Base-by-base conservation (phyloP, 768 basidiomycete genomes). In the Lactifluus echinatus region DNA sequence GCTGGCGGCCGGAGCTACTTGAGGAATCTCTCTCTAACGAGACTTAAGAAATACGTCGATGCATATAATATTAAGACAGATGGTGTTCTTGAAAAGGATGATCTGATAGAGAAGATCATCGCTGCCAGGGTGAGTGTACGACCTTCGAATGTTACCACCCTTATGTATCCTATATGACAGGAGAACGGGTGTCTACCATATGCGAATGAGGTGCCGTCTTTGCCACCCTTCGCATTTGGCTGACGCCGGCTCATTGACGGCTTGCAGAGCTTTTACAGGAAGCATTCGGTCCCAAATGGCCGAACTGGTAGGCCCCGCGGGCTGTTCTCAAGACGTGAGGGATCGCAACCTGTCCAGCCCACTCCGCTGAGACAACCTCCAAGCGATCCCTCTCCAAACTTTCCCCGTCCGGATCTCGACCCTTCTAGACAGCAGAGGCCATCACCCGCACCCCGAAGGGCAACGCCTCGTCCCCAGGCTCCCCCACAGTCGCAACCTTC, bases 51-150 rank as follows among this genome's bases (percentile, higher is more conserved):
- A 48, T 90, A 90, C 65, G 76, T 83, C 24, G 77, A 74, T 51
- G 84, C 82, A 5, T 91, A 91, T 62, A 79, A 81, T 55, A 85
- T 91, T 62, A 71, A 74, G 52, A 75, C 79, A 17, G 78, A 75
- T 55, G 77, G 79, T 47, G 79, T 82, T 1, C 74, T 89, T 15
- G 89, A 91, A 68, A 90, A 90, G 69, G 83, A 87, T 50, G 88
- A 90, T 66, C 71, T 90, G 44, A 80, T 90, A 37, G 84, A 88
- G 50, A 79, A 74, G 39, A 78, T 87, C 45, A 44, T 88, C 1
- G 67, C 68, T 24, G 70, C 69, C 40, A 69, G 66, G 66, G 88
- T 87, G 65, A 53, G 80, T 70, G 8, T 26, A 5, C 17, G 2
- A 1, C 31, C 24, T 1, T 1, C 19, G 39, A 7, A 2, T 11